Conservation (phyloP, 1,139 yeast genomes). For the Candida sojae region DNA sequence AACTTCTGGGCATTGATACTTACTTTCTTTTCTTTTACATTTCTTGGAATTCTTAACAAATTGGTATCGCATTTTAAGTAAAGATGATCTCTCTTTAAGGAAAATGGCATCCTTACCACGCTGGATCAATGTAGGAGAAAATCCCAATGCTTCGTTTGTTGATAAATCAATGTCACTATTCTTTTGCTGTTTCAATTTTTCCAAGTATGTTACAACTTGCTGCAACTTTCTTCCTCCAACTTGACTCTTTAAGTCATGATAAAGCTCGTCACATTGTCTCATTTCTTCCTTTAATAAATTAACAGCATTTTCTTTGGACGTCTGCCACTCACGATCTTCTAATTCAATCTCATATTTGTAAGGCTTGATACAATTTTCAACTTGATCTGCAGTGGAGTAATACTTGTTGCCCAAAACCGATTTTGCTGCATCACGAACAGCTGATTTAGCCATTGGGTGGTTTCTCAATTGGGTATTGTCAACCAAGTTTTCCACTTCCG, state of each 20-base stretch:
- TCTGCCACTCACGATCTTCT: conserved; percentile 91
- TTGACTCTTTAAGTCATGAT: conserved; percentile 59
- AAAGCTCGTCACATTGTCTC: conserved; percentile 74
- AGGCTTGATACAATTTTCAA: conserved; percentile 96
- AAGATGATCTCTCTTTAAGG: conserved; percentile 69
- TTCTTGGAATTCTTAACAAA: conserved; percentile 70
- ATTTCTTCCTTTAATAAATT: conserved; percentile 79
- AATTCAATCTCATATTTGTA: conserved; percentile 95
- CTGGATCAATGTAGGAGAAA: conserved; percentile 67
- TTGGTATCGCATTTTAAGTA: conserved; percentile 73
- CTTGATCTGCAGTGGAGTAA: conserved; percentile 95
- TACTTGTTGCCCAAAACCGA: conserved; percentile 75
- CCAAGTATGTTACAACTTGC: conserved; percentile 79
- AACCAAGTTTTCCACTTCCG: conserved; percentile 75
- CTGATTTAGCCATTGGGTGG: conserved; percentile 81
- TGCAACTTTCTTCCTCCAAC: conserved; percentile 82
- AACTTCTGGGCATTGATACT: conserved; percentile 91
- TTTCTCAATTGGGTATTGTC: conserved; percentile 73
- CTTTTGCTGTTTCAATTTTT: conserved; percentile 49
- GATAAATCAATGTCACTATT: conserved; percentile 44
- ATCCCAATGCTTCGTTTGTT: conserved; percentile 71
- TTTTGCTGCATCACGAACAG: conserved; percentile 83
- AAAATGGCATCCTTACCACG: conserved; percentile 87
- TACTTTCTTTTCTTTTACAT: conserved; percentile 78
- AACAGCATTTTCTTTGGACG: conserved; percentile 78